Percentiles rank a stretch among this genome's conserved stretches.
phyloP scores from a whole-genome alignment of 345 rosid genomes.

The sweet orange (Citrus sinensis) region DVS_A1.0 CM039167.1:17476501-17477000 shows the following conservation, averaged over 20 bases:
- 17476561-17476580: neutral
- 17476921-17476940: too few species aligned
- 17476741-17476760: neutral
- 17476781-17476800: too few species aligned
- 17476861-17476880: neutral
- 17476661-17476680: neutral
- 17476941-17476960: too few species aligned
- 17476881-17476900: too few species aligned
- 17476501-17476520: neutral
- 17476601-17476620: neutral
- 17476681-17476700: neutral
- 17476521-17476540: neutral
- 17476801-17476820: too few species aligned
- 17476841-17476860: neutral
- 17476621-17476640: neutral
- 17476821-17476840: neutral
- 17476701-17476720: neutral
- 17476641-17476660: neutral
- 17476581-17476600: neutral
- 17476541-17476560: neutral
- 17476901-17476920: too few species aligned
- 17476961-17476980: too few species aligned
- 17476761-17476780: neutral
- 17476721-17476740: neutral
- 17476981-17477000: too few species aligned